Evolutionary conservation across 169 alveolate species (phyloP).

Genomic region (Cryptosporidium ryanae): DNA sequence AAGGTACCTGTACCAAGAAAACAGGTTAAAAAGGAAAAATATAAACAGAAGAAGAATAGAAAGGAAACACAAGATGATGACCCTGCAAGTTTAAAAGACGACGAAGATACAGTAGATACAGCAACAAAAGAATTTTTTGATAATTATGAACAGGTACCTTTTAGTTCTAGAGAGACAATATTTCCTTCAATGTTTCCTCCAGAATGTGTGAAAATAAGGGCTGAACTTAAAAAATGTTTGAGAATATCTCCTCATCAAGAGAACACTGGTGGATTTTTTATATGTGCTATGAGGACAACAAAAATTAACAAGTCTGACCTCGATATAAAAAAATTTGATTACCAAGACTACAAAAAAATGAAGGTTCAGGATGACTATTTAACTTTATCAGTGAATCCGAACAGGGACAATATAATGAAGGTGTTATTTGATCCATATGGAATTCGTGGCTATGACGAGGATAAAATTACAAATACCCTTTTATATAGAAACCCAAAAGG

Average conservation of each 20-base stretch:
- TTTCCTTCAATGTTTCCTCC: conserved; percentile 83
- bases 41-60: conserved; percentile 11
- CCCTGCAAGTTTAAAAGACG: conserved; percentile 19
- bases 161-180: conserved; percentile 74
- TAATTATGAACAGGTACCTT: conserved; percentile 77
- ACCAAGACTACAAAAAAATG: conserved; percentile 5
- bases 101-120: neutral
- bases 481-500: conserved; percentile 72
- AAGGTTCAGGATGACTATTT: conserved; percentile 45
- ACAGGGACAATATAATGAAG: conserved; percentile 28
- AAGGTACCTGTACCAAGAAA: conserved; percentile 76
- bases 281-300: conserved; percentile 83
- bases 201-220: conserved; percentile 54
- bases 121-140: conserved; percentile 75
- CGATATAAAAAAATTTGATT: neutral
- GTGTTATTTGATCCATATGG: conserved; percentile 54
- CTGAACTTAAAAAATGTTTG: conserved; percentile 84
- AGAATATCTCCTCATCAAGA: conserved; percentile 92
- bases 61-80: conserved; percentile 75
- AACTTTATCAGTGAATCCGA: conserved; percentile 23
- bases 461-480: conserved; percentile 17
- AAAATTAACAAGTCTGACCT: conserved; percentile 30
- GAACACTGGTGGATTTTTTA: conserved; percentile 93
- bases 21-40: conserved; percentile 49
- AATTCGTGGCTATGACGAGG: conserved; percentile 2